A percentile compares a stretch with the other conserved stretches of the same genome.
Evolutionary conservation across 768 basidiomycete species (phyloP).

Genomic region (Lentinula boryana): DNA sequence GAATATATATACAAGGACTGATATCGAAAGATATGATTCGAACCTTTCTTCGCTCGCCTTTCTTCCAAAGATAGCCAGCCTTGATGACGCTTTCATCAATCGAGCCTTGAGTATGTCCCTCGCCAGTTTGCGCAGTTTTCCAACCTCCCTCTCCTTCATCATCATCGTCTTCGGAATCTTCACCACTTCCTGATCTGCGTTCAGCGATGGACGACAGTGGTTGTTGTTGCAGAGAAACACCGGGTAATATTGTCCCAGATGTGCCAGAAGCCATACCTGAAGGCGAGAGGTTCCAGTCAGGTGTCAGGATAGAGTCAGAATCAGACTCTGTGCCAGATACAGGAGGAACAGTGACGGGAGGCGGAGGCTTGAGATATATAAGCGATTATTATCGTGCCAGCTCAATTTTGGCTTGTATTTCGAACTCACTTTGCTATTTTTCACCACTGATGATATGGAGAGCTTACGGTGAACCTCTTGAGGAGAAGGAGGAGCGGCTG

Average conservation of each 20-base stretch:
- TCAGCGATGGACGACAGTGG: constrained; percentile 78
- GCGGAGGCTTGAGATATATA: constrained; percentile 17
- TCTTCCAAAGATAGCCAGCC: constrained; percentile 95
- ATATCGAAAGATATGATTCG: constrained; percentile 13
- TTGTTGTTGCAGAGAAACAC: constrained; percentile 31
- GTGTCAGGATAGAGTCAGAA: constrained; percentile 64
- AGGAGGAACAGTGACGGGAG: constrained; percentile 20
- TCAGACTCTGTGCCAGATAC: constrained; percentile 83
- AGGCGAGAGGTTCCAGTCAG: constrained; percentile 43
- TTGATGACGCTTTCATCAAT: constrained; percentile 73
- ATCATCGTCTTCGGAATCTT: constrained; percentile 75
- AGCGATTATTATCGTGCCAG: neutral
- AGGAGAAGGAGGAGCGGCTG: constrained; percentile 66
- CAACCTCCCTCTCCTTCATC: constrained; percentile 63
- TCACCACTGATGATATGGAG: constrained; percentile 62
- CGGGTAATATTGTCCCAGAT: constrained; percentile 15
- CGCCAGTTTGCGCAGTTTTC: constrained; percentile 44
- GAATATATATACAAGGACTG: constrained; percentile 2
- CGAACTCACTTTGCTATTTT: constrained; percentile 39
- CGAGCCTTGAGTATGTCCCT: constrained; percentile 35
- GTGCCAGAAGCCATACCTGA: constrained; percentile 20
- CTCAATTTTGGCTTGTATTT: neutral
- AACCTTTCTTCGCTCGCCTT: constrained; percentile 96
- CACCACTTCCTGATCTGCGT: constrained; percentile 60
- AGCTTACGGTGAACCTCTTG: constrained; percentile 87